A percentile compares a stretch with the other conserved stretches of the same genome.
Evolutionary conservation across 257 asterid genomes (phyloP).

Genomic region (Solanum tarapatanum): DNA sequence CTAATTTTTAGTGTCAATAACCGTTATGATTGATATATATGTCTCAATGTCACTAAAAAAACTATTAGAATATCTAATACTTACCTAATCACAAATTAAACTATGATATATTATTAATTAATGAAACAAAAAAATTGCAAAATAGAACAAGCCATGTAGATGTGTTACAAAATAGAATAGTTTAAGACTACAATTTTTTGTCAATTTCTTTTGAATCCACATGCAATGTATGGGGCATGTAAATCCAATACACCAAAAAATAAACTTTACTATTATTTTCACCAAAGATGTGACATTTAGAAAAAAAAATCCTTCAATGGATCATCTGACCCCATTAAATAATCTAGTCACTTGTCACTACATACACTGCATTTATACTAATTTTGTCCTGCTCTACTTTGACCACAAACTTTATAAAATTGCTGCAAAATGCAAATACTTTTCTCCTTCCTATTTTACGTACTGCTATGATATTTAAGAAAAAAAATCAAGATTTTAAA

Average conservation of each 20-base stretch:
- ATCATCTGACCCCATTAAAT: not conserved
- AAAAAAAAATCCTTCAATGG: not conserved
- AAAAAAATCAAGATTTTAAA: no score
- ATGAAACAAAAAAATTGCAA: not conserved
- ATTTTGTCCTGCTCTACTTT: not conserved
- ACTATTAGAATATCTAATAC: not conserved
- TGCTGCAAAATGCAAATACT: not conserved
- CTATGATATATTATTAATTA: not conserved
- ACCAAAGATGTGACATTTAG: not conserved
- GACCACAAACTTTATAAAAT: not conserved
- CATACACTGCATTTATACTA: not conserved
- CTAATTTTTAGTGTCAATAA: not conserved
- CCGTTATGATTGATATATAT: not conserved
- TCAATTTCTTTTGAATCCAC: not conserved
- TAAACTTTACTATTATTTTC: not conserved
- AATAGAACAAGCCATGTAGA: not conserved
- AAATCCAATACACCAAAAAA: not conserved
- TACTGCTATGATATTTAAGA: no score
- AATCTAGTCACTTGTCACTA: not conserved
- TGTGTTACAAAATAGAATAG: not conserved
- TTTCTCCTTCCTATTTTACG: no score
- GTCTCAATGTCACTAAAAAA: not conserved
- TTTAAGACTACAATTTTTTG: not conserved
- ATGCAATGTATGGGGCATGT: not conserved
- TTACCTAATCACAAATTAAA: not conserved